phyloP scores from a whole-genome alignment of 2,329 filamentous ascomycete genomes.

The Alternaria sp. region DNA sequence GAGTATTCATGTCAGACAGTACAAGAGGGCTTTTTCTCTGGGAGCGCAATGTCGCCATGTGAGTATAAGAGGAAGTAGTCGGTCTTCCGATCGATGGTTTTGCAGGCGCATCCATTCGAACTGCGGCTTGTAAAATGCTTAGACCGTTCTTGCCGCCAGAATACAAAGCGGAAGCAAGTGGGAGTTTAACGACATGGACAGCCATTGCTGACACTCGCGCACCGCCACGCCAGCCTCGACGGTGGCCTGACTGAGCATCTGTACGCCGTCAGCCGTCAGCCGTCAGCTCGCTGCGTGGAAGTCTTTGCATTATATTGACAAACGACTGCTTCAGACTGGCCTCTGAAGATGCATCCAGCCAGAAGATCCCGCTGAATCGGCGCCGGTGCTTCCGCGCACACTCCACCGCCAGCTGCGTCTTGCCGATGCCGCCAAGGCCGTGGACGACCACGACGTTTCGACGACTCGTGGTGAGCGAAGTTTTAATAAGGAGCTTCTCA shows the following conservation, averaged over 20 bases:
- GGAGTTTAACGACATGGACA: too few species aligned
- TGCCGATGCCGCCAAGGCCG: slow-evolving; percentile 40
- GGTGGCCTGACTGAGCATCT: slow-evolving; percentile 20
- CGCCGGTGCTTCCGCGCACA: slow-evolving; percentile 32
- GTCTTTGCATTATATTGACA: too few species aligned
- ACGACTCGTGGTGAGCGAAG: slow-evolving; percentile 9
- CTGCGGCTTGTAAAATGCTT: too few species aligned
- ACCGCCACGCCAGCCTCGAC: too few species aligned
- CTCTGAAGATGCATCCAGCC: slow-evolving; percentile 33
- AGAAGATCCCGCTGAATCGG: slow-evolving; percentile 34
- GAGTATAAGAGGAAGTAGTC: background rate
- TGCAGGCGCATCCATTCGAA: too few species aligned
- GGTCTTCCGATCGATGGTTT: background rate
- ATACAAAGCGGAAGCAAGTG: too few species aligned
- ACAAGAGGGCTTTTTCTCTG: too few species aligned
- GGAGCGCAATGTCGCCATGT: background rate
- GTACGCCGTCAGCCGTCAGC: slow-evolving; percentile 13
- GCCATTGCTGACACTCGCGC: slow-evolving; percentile 27
- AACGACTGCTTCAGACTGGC: slow-evolving; percentile 31
- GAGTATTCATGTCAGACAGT: too few species aligned
- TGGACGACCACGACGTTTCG: slow-evolving; percentile 30
- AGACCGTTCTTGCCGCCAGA: too few species aligned
- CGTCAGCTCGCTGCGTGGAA: too few species aligned
- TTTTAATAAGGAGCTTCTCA: slow-evolving; percentile 27
- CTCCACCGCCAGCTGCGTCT: slow-evolving; percentile 38